These are phyloP conservation scores for Dimocarpus longan DNA, from an alignment of 345 rosid species.

Conservation along the genomic window DNA sequence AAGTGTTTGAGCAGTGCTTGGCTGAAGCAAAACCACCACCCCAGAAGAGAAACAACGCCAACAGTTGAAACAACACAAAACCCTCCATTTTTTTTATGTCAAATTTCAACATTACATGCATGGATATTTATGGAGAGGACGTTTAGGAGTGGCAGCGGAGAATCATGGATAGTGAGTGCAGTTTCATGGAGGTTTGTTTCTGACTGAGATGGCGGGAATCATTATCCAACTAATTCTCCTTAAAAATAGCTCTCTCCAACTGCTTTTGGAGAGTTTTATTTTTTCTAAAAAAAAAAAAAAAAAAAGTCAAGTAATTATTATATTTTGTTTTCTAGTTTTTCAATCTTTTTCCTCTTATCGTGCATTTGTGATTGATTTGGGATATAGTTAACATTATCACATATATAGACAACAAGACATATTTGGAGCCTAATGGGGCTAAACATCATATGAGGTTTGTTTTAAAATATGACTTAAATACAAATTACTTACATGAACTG, in stretches of 20 bases:
- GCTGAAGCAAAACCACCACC: conserved; percentile 17
- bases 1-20: conserved; percentile 52
- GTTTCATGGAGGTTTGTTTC: not conserved
- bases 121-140: not conserved
- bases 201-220: conserved; percentile 6
- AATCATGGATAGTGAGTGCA: not conserved
- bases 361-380: too few species aligned
- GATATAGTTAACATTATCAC: too few species aligned
- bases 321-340: too few species aligned
- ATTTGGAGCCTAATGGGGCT: too few species aligned
- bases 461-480: too few species aligned
- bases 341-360: too few species aligned
- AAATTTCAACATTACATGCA: not conserved
- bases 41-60: conserved; percentile 15
- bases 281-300: not conserved
- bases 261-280: not conserved
- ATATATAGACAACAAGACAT: too few species aligned
- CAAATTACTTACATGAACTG: too few species aligned
- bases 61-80: conserved; percentile 12
- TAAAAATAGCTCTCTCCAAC: not conserved
- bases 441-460: too few species aligned
- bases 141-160: not conserved
- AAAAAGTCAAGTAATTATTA: too few species aligned
- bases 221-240: not conserved
- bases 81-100: conserved; percentile 15